A percentile compares a stretch with the other conserved stretches of the same genome.
Evolutionary conservation across 2,329 filamentous ascomycete genomes (phyloP).

Genomic region (Albophoma yamanashiensis): DNA sequence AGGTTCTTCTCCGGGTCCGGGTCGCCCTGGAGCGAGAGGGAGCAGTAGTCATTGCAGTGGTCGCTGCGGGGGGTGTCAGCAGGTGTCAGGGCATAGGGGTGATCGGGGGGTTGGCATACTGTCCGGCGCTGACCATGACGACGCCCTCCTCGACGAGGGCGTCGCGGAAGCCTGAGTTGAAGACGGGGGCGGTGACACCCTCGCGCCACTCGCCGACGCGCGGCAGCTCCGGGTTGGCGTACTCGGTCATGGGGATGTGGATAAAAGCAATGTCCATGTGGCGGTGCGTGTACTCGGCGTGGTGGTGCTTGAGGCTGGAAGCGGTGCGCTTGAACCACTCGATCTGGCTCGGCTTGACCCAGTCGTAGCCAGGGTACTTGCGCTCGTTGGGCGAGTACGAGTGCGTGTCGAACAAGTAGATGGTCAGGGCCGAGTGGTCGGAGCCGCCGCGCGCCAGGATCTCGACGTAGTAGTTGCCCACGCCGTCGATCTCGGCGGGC

Average conservation of each 20-base stretch:
- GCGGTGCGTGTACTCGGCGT: constrained; percentile 77
- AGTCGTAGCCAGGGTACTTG: constrained; percentile 88
- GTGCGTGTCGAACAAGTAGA: constrained; percentile 95
- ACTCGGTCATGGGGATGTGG: constrained; percentile 92
- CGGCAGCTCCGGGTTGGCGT: constrained; percentile 52
- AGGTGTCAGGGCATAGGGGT: neutral
- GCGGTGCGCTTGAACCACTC: constrained; percentile 85
- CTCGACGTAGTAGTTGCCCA: constrained; percentile 93
- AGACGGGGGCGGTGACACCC: constrained; percentile 73
- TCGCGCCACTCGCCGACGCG: constrained; percentile 64
- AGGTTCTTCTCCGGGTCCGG: constrained; percentile 7
- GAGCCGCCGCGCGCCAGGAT: constrained; percentile 69
- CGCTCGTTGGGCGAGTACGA: constrained; percentile 83
- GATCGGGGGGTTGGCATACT: constrained; percentile 44
- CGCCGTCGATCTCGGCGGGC: constrained; percentile 72
- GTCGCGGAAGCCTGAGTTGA: constrained; percentile 88
- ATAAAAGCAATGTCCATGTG: constrained; percentile 97
- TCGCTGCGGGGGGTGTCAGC: constrained; percentile 43
- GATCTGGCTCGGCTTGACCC: constrained; percentile 90
- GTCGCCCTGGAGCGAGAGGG: constrained; percentile 42
- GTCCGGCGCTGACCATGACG: constrained; percentile 80
- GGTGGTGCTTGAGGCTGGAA: constrained; percentile 60
- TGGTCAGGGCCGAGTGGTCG: constrained; percentile 79
- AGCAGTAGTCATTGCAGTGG: constrained; percentile 95
- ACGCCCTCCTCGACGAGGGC: constrained; percentile 79